Conservation (phyloP, 2,329 filamentous ascomycete species). For the Onygenales sp. region DNA sequence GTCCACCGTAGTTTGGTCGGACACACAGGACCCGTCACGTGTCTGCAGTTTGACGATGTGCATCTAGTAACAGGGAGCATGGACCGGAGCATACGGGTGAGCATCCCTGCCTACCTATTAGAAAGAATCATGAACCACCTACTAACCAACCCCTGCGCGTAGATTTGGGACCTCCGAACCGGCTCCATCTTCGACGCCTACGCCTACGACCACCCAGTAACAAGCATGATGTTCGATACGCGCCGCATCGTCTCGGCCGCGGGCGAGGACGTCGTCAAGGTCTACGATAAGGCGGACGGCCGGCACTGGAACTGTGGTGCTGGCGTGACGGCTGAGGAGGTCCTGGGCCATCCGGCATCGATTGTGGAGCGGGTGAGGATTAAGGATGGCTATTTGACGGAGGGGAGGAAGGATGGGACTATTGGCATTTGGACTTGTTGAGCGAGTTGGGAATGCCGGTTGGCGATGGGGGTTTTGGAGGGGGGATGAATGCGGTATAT, state of each 20-base stretch:
- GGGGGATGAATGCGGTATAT: not conserved
- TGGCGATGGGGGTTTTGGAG: not conserved
- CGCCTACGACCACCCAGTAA: conserved; percentile 85
- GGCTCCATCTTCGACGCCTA: conserved; percentile 94
- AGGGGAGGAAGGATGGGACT: conserved; percentile 77
- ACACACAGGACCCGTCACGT: conserved; percentile 89
- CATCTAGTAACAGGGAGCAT: conserved; percentile 88
- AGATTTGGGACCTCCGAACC: conserved; percentile 98
- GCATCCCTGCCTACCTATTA: conserved; percentile 23
- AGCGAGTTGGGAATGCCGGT: conserved; percentile 4
- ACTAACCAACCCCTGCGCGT: conserved; percentile 17
- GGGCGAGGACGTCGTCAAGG: conserved; percentile 87
- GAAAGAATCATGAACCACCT: not conserved
- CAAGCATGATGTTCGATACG: conserved; percentile 93
- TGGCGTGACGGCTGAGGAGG: conserved; percentile 57
- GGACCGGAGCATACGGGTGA: conserved; percentile 87
- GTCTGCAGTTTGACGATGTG: conserved; percentile 90
- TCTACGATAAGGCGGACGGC: conserved; percentile 95
- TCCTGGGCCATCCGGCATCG: conserved; percentile 54
- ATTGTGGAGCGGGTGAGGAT: conserved; percentile 79
- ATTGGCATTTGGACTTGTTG: conserved; percentile 85
- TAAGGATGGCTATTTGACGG: conserved; percentile 87
- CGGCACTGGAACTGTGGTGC: conserved; percentile 94
- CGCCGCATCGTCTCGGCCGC: conserved; percentile 84
- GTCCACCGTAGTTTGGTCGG: conserved; percentile 95